Evolutionary conservation across 2,329 filamentous ascomycete genomes (phyloP).

Genomic region (Verticillium isaacii): DNA sequence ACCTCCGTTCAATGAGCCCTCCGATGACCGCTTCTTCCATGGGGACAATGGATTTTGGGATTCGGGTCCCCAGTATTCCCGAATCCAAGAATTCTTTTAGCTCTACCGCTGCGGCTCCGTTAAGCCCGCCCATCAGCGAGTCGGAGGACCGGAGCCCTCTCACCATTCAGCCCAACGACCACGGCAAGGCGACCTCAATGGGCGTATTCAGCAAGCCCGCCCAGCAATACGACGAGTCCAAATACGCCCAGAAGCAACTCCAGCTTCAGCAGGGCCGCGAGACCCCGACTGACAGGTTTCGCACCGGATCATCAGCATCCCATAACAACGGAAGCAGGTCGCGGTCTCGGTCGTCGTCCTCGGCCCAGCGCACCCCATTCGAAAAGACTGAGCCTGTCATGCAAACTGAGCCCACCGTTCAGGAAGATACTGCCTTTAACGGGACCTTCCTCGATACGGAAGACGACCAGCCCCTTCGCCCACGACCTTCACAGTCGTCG

Average conservation of each 20-base stretch:
- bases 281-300: slow-evolving; percentile 44
- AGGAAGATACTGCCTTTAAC: slow-evolving; percentile 25
- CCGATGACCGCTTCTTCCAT: slow-evolving; percentile 31
- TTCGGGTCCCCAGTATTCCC: slow-evolving; percentile 9
- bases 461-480: slow-evolving; percentile 19
- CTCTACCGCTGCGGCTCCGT: slow-evolving; percentile 26
- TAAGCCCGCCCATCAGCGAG: slow-evolving; percentile 62
- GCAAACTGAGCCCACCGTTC: slow-evolving; percentile 22
- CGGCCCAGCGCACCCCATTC: slow-evolving; percentile 27
- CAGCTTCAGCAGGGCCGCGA: slow-evolving; percentile 75
- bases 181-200: slow-evolving; percentile 73
- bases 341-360: slow-evolving; percentile 44
- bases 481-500: neutral
- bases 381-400: slow-evolving; percentile 24
- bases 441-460: slow-evolving; percentile 39
- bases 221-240: slow-evolving; percentile 76
- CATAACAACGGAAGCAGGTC: slow-evolving; percentile 21
- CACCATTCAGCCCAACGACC: slow-evolving; percentile 68
- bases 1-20: slow-evolving; percentile 56
- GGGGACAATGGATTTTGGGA: slow-evolving; percentile 22
- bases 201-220: slow-evolving; percentile 61
- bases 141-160: slow-evolving; percentile 61
- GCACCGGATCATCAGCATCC: slow-evolving; percentile 40
- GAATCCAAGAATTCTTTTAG: slow-evolving; percentile 24
- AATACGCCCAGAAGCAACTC: slow-evolving; percentile 76